phyloP scores from a whole-genome alignment of 140 eudicot species.

The Oenanthe javanica region DNA sequence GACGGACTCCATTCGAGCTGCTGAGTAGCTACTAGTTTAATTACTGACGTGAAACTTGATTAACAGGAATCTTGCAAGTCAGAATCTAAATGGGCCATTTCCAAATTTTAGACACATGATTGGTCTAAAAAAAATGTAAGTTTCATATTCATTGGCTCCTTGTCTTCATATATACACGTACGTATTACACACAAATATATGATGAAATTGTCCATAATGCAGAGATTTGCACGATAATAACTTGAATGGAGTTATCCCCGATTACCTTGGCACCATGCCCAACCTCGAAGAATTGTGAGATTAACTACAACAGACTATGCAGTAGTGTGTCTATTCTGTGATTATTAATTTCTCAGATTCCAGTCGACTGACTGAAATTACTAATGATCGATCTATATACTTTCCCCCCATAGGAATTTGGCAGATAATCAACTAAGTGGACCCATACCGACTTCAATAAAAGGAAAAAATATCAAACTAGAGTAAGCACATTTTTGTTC shows the following conservation, averaged over 20 bases:
- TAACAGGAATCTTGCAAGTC: neutral
- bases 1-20: neutral
- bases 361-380: constrained; percentile 21
- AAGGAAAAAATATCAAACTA: constrained; percentile 20
- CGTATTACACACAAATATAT: neutral
- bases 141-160: neutral
- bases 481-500: neutral
- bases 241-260: constrained; percentile 23
- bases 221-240: constrained; percentile 61
- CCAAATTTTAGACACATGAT: no score
- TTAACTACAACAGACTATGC: constrained; percentile 28
- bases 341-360: constrained; percentile 13
- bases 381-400: neutral
- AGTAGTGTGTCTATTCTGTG: neutral
- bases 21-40: no score
- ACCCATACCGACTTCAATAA: constrained; percentile 44
- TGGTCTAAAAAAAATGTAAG: no score
- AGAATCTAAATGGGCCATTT: no score
- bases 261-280: constrained; percentile 21
- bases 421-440: constrained; percentile 52
- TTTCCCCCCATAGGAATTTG: constrained; percentile 38
- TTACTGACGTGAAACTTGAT: neutral
- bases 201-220: neutral
- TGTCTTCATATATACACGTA: neutral
- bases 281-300: constrained; percentile 8